Conservation (phyloP, 2,329 filamentous ascomycete species). For the Diaporthe caulivora region DNA sequence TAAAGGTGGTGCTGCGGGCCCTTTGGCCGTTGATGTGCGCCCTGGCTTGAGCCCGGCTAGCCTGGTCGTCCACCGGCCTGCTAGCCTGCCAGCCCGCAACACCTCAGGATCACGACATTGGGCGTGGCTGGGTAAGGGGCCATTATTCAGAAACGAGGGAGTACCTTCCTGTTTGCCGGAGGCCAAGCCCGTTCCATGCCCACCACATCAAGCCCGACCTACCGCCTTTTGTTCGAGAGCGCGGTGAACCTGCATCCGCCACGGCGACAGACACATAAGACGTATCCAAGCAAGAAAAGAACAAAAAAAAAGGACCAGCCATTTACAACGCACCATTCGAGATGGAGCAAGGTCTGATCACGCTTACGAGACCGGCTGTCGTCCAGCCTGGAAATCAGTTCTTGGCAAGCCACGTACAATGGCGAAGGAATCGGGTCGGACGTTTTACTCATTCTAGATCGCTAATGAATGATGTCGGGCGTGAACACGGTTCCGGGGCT, state of each 20-base stretch:
- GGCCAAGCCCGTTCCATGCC: slow-evolving; percentile 8
- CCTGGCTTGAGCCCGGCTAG: slow-evolving; percentile 40
- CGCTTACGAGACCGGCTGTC: slow-evolving; percentile 24
- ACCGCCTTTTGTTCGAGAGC: not conserved
- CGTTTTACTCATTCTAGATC: slow-evolving; percentile 31
- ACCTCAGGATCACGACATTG: not conserved
- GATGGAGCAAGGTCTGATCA: slow-evolving; percentile 13
- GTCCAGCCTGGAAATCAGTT: slow-evolving; percentile 23
- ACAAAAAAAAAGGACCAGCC: not conserved
- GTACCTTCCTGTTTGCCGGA: slow-evolving; percentile 24
- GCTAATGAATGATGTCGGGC: slow-evolving; percentile 29
- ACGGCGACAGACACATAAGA: not conserved
- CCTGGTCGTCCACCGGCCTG: slow-evolving; percentile 11
- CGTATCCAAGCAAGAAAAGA: not conserved
- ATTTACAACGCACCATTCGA: slow-evolving; percentile 14
- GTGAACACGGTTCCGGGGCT: slow-evolving; percentile 32
- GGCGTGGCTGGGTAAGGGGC: not conserved
- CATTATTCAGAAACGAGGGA: not conserved
- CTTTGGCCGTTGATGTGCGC: slow-evolving; percentile 38
- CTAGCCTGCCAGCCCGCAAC: slow-evolving; percentile 2
- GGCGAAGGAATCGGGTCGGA: slow-evolving; percentile 26
- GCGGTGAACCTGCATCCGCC: not conserved
- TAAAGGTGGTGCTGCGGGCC: slow-evolving; percentile 34
- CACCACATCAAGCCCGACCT: not conserved
- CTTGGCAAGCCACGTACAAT: slow-evolving; percentile 25